phyloP scores from a whole-genome alignment of 345 rosid species.

The Pistacia integerrima region DNA sequence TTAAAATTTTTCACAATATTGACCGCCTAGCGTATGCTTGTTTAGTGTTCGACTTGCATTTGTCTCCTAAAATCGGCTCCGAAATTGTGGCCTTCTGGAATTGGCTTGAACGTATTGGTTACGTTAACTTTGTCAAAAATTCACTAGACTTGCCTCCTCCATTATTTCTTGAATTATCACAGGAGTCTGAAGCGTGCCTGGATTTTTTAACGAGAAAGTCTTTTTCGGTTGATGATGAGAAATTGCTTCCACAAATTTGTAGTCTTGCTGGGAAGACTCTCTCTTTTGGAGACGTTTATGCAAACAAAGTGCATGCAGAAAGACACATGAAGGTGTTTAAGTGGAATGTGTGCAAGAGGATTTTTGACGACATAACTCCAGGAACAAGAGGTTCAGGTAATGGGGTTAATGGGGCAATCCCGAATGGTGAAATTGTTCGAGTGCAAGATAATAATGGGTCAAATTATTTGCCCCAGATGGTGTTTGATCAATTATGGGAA shows the following conservation, averaged over 20 bases:
- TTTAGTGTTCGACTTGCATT: not conserved
- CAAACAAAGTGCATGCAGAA: not conserved
- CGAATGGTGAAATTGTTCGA: not conserved
- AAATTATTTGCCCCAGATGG: too few species aligned
- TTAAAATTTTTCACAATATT: conserved; percentile 27
- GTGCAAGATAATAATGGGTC: too few species aligned
- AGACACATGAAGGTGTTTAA: not conserved
- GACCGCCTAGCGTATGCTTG: conserved; percentile 26
- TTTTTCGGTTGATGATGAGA: not conserved
- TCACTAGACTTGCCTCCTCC: not conserved
- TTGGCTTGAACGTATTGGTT: conserved; percentile 32
- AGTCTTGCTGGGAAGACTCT: conserved; percentile 9
- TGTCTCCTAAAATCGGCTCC: conserved; percentile 9
- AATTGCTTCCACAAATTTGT: conserved; percentile 6
- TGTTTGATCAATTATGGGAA: too few species aligned
- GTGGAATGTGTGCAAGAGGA: conserved; percentile 3
- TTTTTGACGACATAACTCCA: conserved; percentile 9
- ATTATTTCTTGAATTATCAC: not conserved
- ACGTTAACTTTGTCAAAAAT: conserved; percentile 15
- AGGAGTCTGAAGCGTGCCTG: conserved; percentile 19
- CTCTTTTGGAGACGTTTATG: not conserved
- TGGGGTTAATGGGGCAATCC: not conserved
- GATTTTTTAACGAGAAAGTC: not conserved
- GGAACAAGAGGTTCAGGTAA: not conserved
- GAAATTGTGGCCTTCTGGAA: conserved; percentile 37